phyloP scores from a whole-genome alignment of 2,329 filamentous ascomycete species.

The Paraconiothyrium brasiliense region DNA sequence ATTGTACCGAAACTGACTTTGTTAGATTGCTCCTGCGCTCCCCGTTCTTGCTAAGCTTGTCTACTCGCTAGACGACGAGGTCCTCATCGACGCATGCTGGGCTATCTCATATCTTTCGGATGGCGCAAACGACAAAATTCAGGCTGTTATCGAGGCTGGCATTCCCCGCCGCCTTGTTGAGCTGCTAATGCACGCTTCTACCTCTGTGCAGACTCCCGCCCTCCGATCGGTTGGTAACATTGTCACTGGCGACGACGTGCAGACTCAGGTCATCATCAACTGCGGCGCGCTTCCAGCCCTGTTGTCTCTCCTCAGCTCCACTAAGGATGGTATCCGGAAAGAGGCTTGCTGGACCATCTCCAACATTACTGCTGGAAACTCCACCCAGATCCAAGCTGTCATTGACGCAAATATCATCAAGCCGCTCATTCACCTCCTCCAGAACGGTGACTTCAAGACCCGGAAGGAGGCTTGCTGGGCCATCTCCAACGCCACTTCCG shows the following conservation, averaged over 20 bases:
- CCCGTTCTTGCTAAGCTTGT: conserved; percentile 96
- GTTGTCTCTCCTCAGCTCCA: conserved; percentile 92
- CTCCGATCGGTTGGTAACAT: conserved; percentile 98
- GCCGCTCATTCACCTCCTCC: conserved; percentile 92
- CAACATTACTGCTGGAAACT: conserved; percentile 98
- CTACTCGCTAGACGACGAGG: conserved; percentile 97
- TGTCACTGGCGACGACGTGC: conserved; percentile 96
- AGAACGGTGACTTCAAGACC: conserved; percentile 98
- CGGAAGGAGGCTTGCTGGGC: conserved; percentile 99
- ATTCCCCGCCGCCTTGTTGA: conserved; percentile 97
- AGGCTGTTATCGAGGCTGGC: conserved; percentile 97
- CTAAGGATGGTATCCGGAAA: conserved; percentile 98
- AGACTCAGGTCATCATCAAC: conserved; percentile 99
- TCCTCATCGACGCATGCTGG: conserved; percentile 99
- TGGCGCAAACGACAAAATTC: conserved; percentile 98
- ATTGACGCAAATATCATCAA: conserved; percentile 97
- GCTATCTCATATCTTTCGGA: conserved; percentile 98
- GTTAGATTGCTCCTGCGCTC: conserved; percentile 89
- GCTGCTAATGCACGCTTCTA: conserved; percentile 97
- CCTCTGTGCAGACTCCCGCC: conserved; percentile 96
- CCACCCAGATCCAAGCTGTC: conserved; percentile 94
- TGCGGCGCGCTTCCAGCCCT: conserved; percentile 91
- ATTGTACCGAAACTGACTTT: conserved; percentile 25
- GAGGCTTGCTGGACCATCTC: conserved; percentile 99
- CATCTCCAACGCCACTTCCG: conserved; percentile 97